phyloP scores from a whole-genome alignment of 306 rosid species.

The Dicorynia guianensis region DNA sequence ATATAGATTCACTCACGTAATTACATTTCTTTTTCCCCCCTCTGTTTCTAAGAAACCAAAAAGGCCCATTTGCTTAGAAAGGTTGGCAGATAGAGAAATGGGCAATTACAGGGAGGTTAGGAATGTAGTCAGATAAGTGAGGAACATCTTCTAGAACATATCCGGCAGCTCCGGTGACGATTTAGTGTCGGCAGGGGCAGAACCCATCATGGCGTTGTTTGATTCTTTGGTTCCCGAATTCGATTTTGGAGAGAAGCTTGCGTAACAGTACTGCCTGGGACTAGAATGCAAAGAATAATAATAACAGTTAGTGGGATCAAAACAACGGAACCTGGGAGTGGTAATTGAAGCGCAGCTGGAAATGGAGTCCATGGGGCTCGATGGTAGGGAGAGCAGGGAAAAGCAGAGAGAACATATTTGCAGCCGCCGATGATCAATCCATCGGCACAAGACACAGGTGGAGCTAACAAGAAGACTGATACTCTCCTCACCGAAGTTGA shows the following conservation, averaged over 20 bases:
- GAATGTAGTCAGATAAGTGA: constrained; percentile 61
- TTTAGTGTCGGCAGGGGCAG: constrained; percentile 34
- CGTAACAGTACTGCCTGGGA: constrained; percentile 29
- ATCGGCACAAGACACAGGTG: neutral
- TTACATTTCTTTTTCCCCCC: neutral
- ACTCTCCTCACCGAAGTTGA: neutral
- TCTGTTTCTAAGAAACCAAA: constrained; percentile 2
- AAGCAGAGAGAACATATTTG: constrained; percentile 12
- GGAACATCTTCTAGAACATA: constrained; percentile 73
- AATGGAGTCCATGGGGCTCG: constrained; percentile 19
- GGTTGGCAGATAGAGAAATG: neutral
- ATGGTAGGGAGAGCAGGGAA: neutral
- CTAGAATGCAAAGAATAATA: constrained; percentile 23
- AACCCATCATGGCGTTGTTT: constrained; percentile 24
- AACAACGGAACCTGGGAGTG: constrained; percentile 42
- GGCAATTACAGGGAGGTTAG: constrained; percentile 50
- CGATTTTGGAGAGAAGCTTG: neutral
- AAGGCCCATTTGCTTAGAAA: neutral
- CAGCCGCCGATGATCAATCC: constrained; percentile 28
- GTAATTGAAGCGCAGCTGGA: constrained; percentile 39
- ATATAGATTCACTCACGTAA: neutral
- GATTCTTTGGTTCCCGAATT: neutral
- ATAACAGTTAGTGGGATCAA: constrained; percentile 42
- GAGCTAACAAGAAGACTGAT: too few relatives aligned
- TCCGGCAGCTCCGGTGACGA: constrained; percentile 54